Evolutionary conservation across 441 rosid species (phyloP).

Genomic region (Pelargonium fulgidum): DNA sequence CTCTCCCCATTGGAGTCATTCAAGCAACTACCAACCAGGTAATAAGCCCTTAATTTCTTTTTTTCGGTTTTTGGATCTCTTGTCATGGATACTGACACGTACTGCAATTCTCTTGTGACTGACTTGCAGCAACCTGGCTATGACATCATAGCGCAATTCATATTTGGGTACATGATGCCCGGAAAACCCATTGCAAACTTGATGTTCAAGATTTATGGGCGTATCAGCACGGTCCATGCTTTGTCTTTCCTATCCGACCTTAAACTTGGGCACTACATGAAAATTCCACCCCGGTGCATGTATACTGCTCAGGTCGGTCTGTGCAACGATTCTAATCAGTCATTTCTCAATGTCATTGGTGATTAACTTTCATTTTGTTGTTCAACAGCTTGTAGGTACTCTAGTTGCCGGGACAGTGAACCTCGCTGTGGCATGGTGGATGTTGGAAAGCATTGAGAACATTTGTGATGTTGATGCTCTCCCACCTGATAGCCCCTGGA

Average conservation of each 20-base stretch:
- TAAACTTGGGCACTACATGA: constrained; percentile 98
- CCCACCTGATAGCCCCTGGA: constrained; percentile 72
- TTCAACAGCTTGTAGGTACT: constrained; percentile 62
- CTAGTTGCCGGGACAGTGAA: constrained; percentile 73
- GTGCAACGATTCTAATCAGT: too few relatives aligned
- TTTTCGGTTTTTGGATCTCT: too few relatives aligned
- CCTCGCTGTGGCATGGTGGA: constrained; percentile 77
- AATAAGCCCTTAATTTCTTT: neutral
- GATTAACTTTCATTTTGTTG: too few relatives aligned
- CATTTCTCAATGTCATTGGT: too few relatives aligned
- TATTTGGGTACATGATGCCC: constrained; percentile 74
- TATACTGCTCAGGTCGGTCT: constrained; percentile 72
- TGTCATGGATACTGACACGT: too few relatives aligned
- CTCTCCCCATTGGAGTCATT: constrained; percentile 98
- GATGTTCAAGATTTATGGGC: constrained; percentile 87
- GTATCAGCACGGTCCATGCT: constrained; percentile 91
- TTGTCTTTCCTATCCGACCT: constrained; percentile 92
- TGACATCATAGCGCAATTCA: constrained; percentile 92
- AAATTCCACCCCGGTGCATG: constrained; percentile 95
- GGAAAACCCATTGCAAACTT: constrained; percentile 96
- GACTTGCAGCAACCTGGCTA: constrained; percentile 94
- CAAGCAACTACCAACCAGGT: constrained; percentile 99
- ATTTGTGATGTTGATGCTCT: constrained; percentile 68
- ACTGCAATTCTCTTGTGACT: constrained; percentile 2
- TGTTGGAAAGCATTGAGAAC: constrained; percentile 49